Percentiles rank a stretch among this genome's conserved stretches.
These are phyloP conservation scores for Scopulariopsis brevicaulis DNA, from an alignment of 2,329 filamentous ascomycete genomes.

Conservation along the genomic window DNA sequence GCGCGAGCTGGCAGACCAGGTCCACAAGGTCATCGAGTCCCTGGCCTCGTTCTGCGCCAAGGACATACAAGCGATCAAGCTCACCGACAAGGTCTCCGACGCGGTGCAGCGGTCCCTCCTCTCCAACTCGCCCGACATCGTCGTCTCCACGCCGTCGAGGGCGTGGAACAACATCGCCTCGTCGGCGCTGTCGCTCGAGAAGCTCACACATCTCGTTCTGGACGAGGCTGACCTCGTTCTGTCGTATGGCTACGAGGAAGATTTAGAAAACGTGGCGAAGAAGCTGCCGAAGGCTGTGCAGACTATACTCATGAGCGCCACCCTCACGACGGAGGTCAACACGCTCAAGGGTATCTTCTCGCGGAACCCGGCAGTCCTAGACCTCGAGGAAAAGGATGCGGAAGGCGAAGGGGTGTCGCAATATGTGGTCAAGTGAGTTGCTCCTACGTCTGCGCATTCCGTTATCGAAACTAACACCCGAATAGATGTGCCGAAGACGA, in stretches of 20 bases:
- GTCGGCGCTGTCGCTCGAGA: constrained; percentile 53
- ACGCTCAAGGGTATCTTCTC: constrained; percentile 79
- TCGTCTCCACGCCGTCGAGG: constrained; percentile 83
- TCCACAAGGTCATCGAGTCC: constrained; percentile 64
- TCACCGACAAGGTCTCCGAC: constrained; percentile 84
- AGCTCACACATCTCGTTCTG: constrained; percentile 69
- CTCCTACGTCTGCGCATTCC: neutral
- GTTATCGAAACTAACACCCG: constrained; percentile 6
- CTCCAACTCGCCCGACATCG: constrained; percentile 74
- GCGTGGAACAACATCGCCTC: constrained; percentile 63
- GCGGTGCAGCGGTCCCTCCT: constrained; percentile 80
- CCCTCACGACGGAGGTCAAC: constrained; percentile 78
- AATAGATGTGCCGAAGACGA: constrained; percentile 82
- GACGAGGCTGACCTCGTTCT: constrained; percentile 92
- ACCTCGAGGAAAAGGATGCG: constrained; percentile 73
- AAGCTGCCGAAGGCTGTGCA: constrained; percentile 77
- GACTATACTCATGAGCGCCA: constrained; percentile 89
- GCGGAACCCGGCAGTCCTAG: constrained; percentile 64
- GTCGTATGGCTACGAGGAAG: constrained; percentile 88
- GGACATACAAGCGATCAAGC: constrained; percentile 69
- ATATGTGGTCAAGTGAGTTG: constrained; percentile 64
- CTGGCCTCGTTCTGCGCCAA: constrained; percentile 78
- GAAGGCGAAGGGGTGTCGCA: constrained; percentile 71
- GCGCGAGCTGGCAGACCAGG: constrained; percentile 86
- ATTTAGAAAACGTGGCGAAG: constrained; percentile 69